phyloP scores from a whole-genome alignment of 2,329 filamentous ascomycete species.

The Ophiosphaerella herpotricha region DNA sequence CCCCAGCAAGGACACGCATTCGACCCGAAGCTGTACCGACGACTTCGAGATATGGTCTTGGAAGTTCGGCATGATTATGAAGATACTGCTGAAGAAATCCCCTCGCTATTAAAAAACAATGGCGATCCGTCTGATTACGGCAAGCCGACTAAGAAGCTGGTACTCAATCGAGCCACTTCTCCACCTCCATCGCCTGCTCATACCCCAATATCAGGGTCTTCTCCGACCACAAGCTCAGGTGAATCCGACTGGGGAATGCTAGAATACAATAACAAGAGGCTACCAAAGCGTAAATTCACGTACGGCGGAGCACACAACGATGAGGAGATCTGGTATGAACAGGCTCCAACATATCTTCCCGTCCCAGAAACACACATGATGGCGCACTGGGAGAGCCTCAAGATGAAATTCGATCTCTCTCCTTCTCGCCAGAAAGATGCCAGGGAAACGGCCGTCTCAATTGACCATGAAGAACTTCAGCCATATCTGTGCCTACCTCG shows the following conservation, averaged over 20 bases:
- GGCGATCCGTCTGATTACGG: slow-evolving; percentile 11
- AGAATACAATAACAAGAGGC: neutral
- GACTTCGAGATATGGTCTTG: slow-evolving; percentile 23
- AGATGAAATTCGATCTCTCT: slow-evolving; percentile 31
- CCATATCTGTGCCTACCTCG: slow-evolving; percentile 11
- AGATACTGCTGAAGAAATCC: slow-evolving; percentile 11
- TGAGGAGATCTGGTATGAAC: slow-evolving; percentile 25
- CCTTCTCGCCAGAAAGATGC: slow-evolving; percentile 20
- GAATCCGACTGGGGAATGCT: neutral
- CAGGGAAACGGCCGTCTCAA: slow-evolving; percentile 22
- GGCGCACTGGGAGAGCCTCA: slow-evolving; percentile 36
- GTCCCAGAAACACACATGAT: slow-evolving; percentile 37
- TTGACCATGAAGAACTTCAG: slow-evolving; percentile 13
- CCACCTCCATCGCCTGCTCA: neutral
- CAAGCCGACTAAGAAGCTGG: slow-evolving; percentile 1
- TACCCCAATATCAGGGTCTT: neutral
- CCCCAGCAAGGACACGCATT: slow-evolving; percentile 14
- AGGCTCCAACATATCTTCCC: slow-evolving; percentile 23
- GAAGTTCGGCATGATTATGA: slow-evolving; percentile 21
- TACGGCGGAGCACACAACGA: slow-evolving; percentile 34
- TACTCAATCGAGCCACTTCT: slow-evolving; percentile 2
- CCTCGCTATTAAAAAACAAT: slow-evolving; percentile 1
- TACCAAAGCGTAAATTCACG: slow-evolving; percentile 16
- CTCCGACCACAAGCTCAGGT: neutral
- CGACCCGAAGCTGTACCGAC: slow-evolving; percentile 25